phyloP scores from a whole-genome alignment of 495 filamentous ascomycete genomes.

The Penicillium cosmopolitanum region DNA sequence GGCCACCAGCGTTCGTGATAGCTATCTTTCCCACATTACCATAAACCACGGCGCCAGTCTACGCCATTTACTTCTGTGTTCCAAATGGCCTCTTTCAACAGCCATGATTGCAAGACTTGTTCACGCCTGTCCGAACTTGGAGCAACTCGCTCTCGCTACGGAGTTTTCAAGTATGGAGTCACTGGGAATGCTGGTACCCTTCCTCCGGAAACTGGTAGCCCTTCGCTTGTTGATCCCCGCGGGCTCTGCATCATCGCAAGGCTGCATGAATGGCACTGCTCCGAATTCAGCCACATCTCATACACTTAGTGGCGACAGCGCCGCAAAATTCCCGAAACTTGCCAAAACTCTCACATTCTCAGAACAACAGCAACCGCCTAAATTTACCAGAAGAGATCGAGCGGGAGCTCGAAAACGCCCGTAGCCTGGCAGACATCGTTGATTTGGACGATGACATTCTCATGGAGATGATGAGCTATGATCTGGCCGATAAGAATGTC shows the following conservation, averaged over 20 bases:
- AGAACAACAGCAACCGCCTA: not conserved
- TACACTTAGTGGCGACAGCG: not conserved
- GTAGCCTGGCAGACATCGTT: constrained; percentile 37
- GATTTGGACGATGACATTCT: constrained; percentile 43
- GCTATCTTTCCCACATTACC: constrained; percentile 48
- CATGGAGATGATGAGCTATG: constrained; percentile 35
- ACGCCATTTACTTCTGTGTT: constrained; percentile 59
- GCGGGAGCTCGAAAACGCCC: constrained; percentile 24
- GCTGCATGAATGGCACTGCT: not conserved
- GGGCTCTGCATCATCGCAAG: constrained; percentile 19
- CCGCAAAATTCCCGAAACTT: not conserved
- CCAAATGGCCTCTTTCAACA: constrained; percentile 57
- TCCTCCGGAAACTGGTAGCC: constrained; percentile 49
- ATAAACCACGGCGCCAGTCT: constrained; percentile 55
- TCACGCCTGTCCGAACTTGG: constrained; percentile 58
- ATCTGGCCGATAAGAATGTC: constrained; percentile 39
- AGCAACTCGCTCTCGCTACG: constrained; percentile 58
- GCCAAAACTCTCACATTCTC: constrained; percentile 3
- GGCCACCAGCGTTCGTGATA: constrained; percentile 42
- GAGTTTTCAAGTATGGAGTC: constrained; percentile 48
- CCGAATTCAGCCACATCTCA: constrained; percentile 1
- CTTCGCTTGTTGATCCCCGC: constrained; percentile 49
- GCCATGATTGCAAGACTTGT: constrained; percentile 54
- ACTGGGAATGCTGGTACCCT: constrained; percentile 48
- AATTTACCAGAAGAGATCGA: constrained; percentile 9